phyloP scores from a whole-genome alignment of 2,329 filamentous ascomycete genomes.

The Ilyonectria mors-panacis region DNA sequence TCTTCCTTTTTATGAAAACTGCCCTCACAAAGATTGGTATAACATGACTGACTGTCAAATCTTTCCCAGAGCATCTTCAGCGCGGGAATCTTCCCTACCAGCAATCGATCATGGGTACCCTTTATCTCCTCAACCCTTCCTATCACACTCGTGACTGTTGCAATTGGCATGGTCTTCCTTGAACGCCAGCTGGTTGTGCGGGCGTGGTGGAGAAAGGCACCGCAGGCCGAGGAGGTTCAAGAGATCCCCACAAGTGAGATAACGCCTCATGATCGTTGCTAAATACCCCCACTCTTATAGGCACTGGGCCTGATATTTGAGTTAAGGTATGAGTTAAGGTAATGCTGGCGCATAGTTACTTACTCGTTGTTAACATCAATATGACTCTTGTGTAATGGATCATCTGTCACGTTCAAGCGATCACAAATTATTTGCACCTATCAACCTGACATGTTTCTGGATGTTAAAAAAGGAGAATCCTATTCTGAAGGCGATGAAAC shows the following conservation, averaged over 20 bases:
- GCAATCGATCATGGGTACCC: not conserved
- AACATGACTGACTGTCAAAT: not conserved
- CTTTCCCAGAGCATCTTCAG: not conserved
- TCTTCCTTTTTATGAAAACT: not conserved
- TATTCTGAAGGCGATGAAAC: too few species aligned
- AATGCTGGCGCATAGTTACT: too few species aligned
- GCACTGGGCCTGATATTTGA: not conserved
- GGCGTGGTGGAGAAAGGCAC: not conserved
- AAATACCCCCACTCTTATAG: not conserved
- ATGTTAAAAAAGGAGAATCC: too few species aligned
- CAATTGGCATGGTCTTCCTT: not conserved
- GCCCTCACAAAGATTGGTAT: not conserved
- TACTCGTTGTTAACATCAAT: too few species aligned
- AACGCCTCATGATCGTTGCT: not conserved
- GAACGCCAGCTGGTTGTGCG: not conserved
- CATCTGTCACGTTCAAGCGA: too few species aligned
- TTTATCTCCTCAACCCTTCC: not conserved
- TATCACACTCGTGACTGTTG: not conserved
- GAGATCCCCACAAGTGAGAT: not conserved
- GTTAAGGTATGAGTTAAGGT: too few species aligned
- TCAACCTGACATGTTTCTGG: too few species aligned
- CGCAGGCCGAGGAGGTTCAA: not conserved
- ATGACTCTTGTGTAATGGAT: too few species aligned
- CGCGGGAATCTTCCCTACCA: not conserved
- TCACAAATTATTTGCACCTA: too few species aligned